phyloP scores from a whole-genome alignment of 2,329 filamentous ascomycete species.

The Trichoderma asperellum region DNA sequence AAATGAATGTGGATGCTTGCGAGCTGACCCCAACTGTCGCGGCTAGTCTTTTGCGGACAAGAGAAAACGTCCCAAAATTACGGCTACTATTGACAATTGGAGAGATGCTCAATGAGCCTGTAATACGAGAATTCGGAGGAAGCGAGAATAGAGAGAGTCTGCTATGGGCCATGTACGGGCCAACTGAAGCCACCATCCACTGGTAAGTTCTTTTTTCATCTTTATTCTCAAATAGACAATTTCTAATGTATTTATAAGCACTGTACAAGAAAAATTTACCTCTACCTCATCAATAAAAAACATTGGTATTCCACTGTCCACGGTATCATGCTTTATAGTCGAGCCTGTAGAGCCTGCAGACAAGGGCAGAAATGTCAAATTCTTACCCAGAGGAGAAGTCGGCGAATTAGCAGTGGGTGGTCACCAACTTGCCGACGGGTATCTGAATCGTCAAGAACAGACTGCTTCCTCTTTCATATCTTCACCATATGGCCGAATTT shows the following conservation, averaged over 20 bases:
- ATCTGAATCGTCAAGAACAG: conserved; percentile 79
- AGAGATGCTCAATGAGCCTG: conserved; percentile 82
- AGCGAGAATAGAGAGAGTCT: conserved; percentile 59
- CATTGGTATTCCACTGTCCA: conserved; percentile 79
- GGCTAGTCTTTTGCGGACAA: conserved; percentile 71
- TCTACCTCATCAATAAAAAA: conserved; percentile 62
- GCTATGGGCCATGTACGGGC: conserved; percentile 92
- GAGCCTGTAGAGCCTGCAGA: conserved; percentile 45
- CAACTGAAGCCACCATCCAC: conserved; percentile 89
- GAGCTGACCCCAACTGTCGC: conserved; percentile 90
- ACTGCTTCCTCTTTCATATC: conserved; percentile 73
- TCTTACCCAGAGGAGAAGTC: conserved; percentile 67
- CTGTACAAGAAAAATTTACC: conserved; percentile 67
- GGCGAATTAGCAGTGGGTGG: conserved; percentile 86
- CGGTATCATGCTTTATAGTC: conserved; percentile 77
- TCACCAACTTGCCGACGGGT: conserved; percentile 75
- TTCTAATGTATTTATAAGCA: conserved; percentile 51
- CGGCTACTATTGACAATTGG: conserved; percentile 82
- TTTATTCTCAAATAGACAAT: not conserved
- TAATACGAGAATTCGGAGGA: conserved; percentile 79
- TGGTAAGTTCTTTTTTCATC: conserved; percentile 51
- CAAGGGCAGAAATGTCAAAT: conserved; percentile 43
- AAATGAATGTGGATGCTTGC: conserved; percentile 75
- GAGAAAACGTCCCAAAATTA: conserved; percentile 68
- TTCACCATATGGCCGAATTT: conserved; percentile 70